phyloP scores from a whole-genome alignment of 202 grass and related monocot species.

The Schoenoplectus triqueter region DNA sequence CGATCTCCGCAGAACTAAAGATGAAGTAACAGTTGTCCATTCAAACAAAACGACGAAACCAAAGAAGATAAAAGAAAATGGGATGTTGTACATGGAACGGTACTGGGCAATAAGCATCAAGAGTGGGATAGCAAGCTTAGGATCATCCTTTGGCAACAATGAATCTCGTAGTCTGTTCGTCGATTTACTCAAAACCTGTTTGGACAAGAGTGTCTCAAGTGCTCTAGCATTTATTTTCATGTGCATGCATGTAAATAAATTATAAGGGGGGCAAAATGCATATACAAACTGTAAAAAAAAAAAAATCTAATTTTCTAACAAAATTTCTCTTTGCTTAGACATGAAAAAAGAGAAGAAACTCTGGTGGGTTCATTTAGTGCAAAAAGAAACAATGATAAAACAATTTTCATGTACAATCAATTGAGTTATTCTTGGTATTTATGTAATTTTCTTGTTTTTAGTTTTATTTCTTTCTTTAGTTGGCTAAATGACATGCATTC shows the following conservation, averaged over 20 bases:
- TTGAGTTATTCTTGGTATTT: conserved; percentile 7
- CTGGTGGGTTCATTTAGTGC: too few species aligned
- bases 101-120: conserved; percentile 95
- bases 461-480: neutral
- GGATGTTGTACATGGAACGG: conserved; percentile 67
- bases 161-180: conserved; percentile 88
- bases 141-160: conserved; percentile 79
- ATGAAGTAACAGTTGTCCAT: conserved; percentile 15
- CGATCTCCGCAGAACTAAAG: conserved; percentile 20
- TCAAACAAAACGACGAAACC: conserved; percentile 35
- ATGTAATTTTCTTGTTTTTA: neutral
- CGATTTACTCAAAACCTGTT: conserved; percentile 89
- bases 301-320: neutral
- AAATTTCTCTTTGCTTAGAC: neutral
- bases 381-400: too few species aligned
- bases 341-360: conserved; percentile 15
- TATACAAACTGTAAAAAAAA: neutral
- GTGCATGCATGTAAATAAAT: conserved; percentile 9
- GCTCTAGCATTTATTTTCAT: conserved; percentile 6
- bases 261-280: neutral
- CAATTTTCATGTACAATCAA: neutral
- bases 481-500: neutral
- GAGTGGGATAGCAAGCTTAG: conserved; percentile 93
- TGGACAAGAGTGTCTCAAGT: neutral
- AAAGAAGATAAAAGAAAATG: conserved; percentile 35